Evolutionary conservation across 2,329 filamentous ascomycete species (phyloP), one percentile per base, ranked within the genome.

Genomic region (Ascochyta fabae): DNA sequence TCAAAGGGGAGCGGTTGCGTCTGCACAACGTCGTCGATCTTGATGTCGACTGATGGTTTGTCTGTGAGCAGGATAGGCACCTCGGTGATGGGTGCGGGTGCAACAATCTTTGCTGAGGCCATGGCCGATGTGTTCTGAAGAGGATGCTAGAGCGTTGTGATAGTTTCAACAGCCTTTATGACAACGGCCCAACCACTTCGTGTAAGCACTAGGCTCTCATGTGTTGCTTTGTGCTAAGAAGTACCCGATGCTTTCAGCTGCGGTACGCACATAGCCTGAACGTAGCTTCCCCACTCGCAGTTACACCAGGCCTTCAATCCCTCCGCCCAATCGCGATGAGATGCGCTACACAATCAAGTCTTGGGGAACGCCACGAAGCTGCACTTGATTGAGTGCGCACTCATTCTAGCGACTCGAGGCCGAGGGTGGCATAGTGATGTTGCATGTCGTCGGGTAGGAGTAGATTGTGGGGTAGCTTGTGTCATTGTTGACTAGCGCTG

Each of bases 1-100:
- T 71, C 64, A 43, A 70, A 71, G 2, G 63, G 42, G 2, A 70
- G 60, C 1, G 56, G 40, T n/a, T 67, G 33, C n/a, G 60, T 43
- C 27, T 59, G 42, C 9, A 56, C 58, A 13, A 61, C 43, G 13
- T 69, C 55, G 13, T 53, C 53, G 8, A 52, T 59, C 43, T 63
- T 66, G 31, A 59, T 53, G 10, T 64, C 58, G n/a, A 62, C 60
- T 6, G 47, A 34, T 2, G 59, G 44, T 44, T 69, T 69, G 15
- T 53, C 26, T 13, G 53, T 43, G 13, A 56, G 31, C n/a, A 57
- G 59, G 16, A 66, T 45, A 12, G 61, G 59, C 15, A 66, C 51
- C 31, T 69, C 62, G 15, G 60, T 49, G 23, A 63, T 42, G 19
- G 56, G 46, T n/a, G 60, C 59, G 12, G 63, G 56, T 45, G 60